These are phyloP conservation scores for Tricholoma terreum DNA, from an alignment of 768 basidiomycete genomes.

Conservation along the genomic window DNA sequence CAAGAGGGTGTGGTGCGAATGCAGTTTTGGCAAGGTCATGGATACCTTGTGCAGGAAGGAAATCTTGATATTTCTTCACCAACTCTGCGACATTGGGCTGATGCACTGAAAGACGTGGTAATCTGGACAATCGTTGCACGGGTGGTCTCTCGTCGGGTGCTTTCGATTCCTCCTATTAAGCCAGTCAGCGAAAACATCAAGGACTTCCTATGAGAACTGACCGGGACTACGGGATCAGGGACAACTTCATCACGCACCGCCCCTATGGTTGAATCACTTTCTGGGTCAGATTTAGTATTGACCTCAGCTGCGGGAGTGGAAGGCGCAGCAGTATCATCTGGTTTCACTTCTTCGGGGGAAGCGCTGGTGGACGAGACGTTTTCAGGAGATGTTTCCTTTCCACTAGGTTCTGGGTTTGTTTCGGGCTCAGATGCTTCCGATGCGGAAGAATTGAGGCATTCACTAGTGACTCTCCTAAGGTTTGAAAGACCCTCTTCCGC, in stretches of 20 bases:
- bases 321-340: constrained; percentile 5
- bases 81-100: constrained; percentile 80
- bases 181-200: not conserved
- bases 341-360: constrained; percentile 1
- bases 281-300: constrained; percentile 53
- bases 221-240: constrained; percentile 17
- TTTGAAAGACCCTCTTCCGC: constrained; percentile 59
- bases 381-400: constrained; percentile 13
- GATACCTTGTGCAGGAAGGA: constrained; percentile 67
- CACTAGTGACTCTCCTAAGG: constrained; percentile 46
- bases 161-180: constrained; percentile 17
- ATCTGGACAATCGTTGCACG: constrained; percentile 45
- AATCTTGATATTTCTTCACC: constrained; percentile 79
- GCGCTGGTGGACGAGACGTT: not conserved
- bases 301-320: constrained; percentile 9
- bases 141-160: constrained; percentile 20
- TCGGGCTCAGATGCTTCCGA: constrained; percentile 73
- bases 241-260: constrained; percentile 38
- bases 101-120: constrained; percentile 57
- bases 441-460: constrained; percentile 63
- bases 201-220: constrained; percentile 15
- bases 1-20: constrained; percentile 51
- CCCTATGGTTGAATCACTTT: constrained; percentile 85
- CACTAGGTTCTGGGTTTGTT: constrained; percentile 23
- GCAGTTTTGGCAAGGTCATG: constrained; percentile 73